These are phyloP conservation scores for Blepharisma japonicum DNA, from an alignment of 73 alveolate species.

Conservation along the genomic window DNA sequence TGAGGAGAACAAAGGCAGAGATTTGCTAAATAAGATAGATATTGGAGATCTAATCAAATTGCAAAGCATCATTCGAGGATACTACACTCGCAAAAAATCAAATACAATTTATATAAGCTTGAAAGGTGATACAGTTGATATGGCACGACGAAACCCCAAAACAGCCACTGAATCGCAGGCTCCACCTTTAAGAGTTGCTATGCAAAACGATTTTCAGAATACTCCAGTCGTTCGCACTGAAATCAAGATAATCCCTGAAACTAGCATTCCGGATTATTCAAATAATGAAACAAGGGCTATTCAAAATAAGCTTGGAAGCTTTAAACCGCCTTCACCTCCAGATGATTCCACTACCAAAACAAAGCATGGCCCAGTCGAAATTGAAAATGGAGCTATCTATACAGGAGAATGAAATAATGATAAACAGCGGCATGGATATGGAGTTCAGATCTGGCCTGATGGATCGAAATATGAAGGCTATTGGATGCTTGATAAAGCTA, in stretches of 20 bases:
- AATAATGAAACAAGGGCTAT: not conserved
- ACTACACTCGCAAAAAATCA: not conserved
- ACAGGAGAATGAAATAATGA: not conserved
- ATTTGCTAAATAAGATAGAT: too few species aligned
- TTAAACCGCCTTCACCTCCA: not conserved
- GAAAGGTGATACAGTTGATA: too few species aligned
- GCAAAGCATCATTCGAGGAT: not conserved
- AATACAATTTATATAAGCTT: too few species aligned
- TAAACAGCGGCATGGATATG: not conserved
- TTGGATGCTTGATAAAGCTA: not conserved
- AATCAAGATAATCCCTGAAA: not conserved
- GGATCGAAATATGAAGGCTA: slow-evolving; percentile 7
- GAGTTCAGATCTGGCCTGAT: not conserved
- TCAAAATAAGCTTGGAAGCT: not conserved
- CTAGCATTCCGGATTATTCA: not conserved
- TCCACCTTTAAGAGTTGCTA: not conserved
- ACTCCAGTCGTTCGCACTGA: not conserved
- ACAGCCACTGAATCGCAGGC: not conserved
- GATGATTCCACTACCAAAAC: not conserved
- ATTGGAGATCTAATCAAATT: not conserved
- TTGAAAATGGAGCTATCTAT: not conserved
- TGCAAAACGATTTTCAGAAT: not conserved
- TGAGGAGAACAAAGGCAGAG: too few species aligned
- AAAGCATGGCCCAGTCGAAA: not conserved
- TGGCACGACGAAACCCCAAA: too few species aligned